Base-by-base conservation (phyloP, 805 yeast species). In the Ogataea ramenticola region DNA sequence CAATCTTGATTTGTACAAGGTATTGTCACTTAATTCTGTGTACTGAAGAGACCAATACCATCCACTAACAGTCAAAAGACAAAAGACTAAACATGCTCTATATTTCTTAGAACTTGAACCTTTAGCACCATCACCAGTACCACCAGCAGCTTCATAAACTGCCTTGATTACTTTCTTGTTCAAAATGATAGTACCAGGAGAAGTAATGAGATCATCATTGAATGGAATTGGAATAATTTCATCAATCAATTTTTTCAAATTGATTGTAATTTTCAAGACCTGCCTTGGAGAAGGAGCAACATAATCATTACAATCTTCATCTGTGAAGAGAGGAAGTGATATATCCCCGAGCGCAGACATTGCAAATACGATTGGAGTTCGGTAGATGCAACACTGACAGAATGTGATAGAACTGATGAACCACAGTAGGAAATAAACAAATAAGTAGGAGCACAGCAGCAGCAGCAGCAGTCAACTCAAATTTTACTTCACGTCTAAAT, bases 91-190 rank as follows among this genome's bases (percentile, higher is more conserved):
- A 21, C 79, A 73, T 0, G 89, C 80, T 43, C 82, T 74, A 57
- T 86, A 86, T 55, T 79, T 78, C 51, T 72, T 67, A 0, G 81
- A 68, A 1, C 82, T 70, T 0, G 82, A 65, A 1, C 79, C 80
- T 21, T 61, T 56, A 41, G 67, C 62, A 2, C 83, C 85, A 39
- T 75, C 63, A 5, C 87, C 87, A 40, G 69, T 68, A 19, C 95
- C 96, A 10, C 95, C 95, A 17, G 95, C 95, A 6, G 95, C 93
- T 26, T 71, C 73, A 43, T 75, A 69, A 2, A 80, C 83, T 46
- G 86, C 68, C 14, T 69, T 58, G n/a, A 84, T 58, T 2, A 85
- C 85, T 16, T 70, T 68, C 3, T 68, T 68, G 48, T 77, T 81
- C 44, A 87, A 61, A 33, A 85, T 71, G 1, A 79, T 71, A 0